Conservation (phyloP, 2,329 filamentous ascomycete genomes). For the Rhynchosporium agropyri region DNA sequence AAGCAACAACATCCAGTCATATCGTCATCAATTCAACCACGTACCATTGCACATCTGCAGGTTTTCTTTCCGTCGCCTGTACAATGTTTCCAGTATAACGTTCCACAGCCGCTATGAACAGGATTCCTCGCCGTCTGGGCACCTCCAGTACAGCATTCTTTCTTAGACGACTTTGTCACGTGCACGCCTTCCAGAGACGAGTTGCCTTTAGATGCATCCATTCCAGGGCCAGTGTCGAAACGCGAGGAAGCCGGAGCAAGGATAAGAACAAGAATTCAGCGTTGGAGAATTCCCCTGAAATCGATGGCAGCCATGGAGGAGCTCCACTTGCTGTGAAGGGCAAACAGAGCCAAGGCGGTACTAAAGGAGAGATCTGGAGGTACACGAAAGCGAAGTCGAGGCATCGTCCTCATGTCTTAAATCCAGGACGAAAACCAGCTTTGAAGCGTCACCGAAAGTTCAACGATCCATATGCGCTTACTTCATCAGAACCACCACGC, state of each 20-base stretch:
- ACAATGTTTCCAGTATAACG: not conserved
- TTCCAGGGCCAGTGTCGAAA: not conserved
- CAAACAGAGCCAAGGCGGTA: too few relatives aligned
- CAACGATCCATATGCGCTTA: too few relatives aligned
- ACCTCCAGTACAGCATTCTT: not conserved
- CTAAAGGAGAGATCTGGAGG: too few relatives aligned
- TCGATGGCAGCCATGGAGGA: not conserved
- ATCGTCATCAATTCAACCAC: not conserved
- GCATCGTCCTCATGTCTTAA: too few relatives aligned
- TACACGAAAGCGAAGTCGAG: too few relatives aligned
- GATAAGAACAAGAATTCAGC: not conserved
- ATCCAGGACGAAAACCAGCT: too few relatives aligned
- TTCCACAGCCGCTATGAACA: not conserved
- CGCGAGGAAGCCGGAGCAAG: not conserved
- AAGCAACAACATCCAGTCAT: not conserved
- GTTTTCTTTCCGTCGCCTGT: not conserved
- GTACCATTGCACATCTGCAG: not conserved
- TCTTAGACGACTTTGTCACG: not conserved
- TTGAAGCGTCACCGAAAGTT: too few relatives aligned
- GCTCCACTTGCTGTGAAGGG: not conserved
- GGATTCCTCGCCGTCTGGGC: not conserved
- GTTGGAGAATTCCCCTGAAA: not conserved
- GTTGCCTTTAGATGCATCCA: not conserved
- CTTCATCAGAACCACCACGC: too few relatives aligned
- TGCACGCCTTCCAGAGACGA: not conserved